Conservation (phyloP, 352 stramenopile species). For the Pythium plurisporium region DNA sequence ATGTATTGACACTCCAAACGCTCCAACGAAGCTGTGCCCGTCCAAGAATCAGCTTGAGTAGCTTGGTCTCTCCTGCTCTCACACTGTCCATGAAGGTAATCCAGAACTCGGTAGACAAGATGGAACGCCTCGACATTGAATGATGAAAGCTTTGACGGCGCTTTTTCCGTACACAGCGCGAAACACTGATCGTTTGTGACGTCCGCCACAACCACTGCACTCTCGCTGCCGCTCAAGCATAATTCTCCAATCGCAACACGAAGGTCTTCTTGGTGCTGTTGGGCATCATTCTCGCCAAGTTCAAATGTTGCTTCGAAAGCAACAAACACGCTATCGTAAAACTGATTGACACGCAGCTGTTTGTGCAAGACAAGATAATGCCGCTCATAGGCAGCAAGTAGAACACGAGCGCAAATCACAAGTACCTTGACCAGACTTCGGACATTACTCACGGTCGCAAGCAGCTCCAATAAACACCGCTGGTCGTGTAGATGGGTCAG, state of each 20-base stretch:
- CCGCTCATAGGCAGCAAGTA: conserved; percentile 5
- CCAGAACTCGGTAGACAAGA: conserved; percentile 39
- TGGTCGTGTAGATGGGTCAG: conserved; percentile 16
- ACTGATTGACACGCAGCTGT: conserved; percentile 19
- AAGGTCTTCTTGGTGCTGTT: conserved; percentile 22
- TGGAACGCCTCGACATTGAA: conserved; percentile 54
- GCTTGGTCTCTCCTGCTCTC: not conserved
- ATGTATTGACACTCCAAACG: conserved; percentile 44
- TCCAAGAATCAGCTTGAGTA: not conserved
- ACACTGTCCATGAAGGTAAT: conserved; percentile 28
- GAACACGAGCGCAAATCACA: conserved; percentile 5
- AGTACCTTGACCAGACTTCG: conserved; percentile 10
- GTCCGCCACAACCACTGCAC: conserved; percentile 13
- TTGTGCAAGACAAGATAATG: conserved; percentile 13
- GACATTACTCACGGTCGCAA: not conserved
- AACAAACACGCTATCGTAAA: conserved; percentile 11
- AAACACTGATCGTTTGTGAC: conserved; percentile 39
- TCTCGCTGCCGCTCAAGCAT: conserved; percentile 38
- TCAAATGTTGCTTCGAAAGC: conserved; percentile 9
- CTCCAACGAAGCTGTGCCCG: conserved; percentile 5
- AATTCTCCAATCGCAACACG: conserved; percentile 35
- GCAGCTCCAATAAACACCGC: conserved; percentile 14
- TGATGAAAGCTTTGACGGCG: conserved; percentile 16
- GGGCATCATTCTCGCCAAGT: not conserved
- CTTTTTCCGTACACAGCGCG: conserved; percentile 20